Evolutionary conservation across 257 asterid species (phyloP).

Genomic region (Primulina tabacum): DNA sequence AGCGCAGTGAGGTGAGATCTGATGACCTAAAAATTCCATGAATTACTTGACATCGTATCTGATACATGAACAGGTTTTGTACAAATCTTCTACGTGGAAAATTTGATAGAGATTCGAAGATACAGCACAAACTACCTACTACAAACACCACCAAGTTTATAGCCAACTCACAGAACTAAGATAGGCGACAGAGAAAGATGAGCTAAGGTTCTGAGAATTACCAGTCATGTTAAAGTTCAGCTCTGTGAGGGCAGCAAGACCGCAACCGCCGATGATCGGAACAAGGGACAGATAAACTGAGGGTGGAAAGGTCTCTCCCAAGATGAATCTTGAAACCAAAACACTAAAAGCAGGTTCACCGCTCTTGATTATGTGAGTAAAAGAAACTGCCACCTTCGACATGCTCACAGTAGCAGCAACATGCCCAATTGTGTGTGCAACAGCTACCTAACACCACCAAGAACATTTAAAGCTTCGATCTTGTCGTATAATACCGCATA

Average conservation of each 20-base stretch:
- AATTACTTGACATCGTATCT: neutral
- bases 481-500: neutral
- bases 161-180: neutral
- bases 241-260: constrained; percentile 85
- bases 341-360: constrained; percentile 72
- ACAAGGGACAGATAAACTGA: constrained; percentile 39
- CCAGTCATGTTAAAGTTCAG: constrained; percentile 93
- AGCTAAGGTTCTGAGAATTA: constrained; percentile 25
- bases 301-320: constrained; percentile 41
- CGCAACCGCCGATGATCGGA: constrained; percentile 68
- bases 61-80: neutral
- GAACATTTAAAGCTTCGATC: neutral
- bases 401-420: constrained; percentile 98
- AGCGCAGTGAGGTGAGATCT: neutral
- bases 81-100: too few species aligned
- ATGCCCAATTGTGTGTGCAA: constrained; percentile 98
- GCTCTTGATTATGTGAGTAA: constrained; percentile 97
- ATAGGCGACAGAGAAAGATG: neutral
- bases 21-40: neutral
- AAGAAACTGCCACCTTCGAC: constrained; percentile 98
- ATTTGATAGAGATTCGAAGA: neutral
- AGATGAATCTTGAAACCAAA: constrained; percentile 52
- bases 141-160: neutral
- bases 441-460: constrained; percentile 64
- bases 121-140: neutral